Base-by-base conservation (phyloP, 345 rosid species). In the Hibiscus mutabilis region DNA sequence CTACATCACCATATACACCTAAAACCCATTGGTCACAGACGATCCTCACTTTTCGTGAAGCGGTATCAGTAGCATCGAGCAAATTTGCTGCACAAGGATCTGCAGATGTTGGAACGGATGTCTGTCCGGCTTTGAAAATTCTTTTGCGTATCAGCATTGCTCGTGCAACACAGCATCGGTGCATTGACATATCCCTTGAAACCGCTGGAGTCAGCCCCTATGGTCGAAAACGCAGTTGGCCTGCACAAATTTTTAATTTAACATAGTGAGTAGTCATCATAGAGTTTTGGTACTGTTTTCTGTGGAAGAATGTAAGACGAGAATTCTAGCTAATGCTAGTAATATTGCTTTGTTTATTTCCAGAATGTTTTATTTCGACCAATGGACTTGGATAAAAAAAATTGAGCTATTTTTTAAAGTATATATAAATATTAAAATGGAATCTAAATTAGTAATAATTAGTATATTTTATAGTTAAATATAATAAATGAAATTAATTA, bases 21-120 rank as follows among this genome's bases (percentile, higher is more conserved):
- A 86, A 80, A 81, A 95, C 99, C 12, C 99, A 95, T 52, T 95
- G 98, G 99, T 74, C 89, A 3, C 99, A 95, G 74, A 95, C 99
- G 5, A 78, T 95, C 69, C 77, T 95, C 74, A 92, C 97, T 3
- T 92, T 95, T 68, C 76, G 46, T 56, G 92, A 95, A 66, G 98
- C 99, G 24, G 86, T 92, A 77, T 87, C 90, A 44, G 77, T 85
- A 52, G 79, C 87, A 47, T 24, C 77, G 0, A 65, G 69, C 61
- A 65, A 77, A 47, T 73, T 69, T 57, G 58, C 61, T 58, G 37
- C 63, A 5, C 37, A 27, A 6, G n/a, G 16, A 58, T 24, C n/a
- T 24, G n/a, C 83, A 37, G 73, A 66, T 40, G 76, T 86, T n/a
- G 97, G 92, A 44, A 85, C 89, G 0, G 76, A 77, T 35, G 83